Evolutionary conservation across 805 yeast genomes (phyloP).

Genomic region (Candida ficus): DNA sequence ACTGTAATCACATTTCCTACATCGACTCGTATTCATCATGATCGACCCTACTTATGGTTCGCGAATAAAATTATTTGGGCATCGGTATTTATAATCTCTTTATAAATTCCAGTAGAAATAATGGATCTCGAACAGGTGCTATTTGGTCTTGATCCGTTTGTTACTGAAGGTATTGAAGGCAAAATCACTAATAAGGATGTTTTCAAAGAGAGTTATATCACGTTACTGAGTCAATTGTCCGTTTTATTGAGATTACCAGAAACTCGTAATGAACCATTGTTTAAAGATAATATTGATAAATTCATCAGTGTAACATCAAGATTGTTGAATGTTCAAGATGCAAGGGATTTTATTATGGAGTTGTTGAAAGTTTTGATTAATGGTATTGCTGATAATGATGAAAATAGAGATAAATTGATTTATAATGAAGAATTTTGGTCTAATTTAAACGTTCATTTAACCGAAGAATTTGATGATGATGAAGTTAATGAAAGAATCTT

Average conservation of each 20-base stretch:
- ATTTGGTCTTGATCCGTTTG: slow-evolving; percentile 22
- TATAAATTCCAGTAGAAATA: too few relatives aligned
- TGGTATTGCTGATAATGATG: slow-evolving; percentile 23
- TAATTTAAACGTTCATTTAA: slow-evolving; percentile 9
- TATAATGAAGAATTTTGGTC: slow-evolving; percentile 7
- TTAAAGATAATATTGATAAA: slow-evolving; percentile 13
- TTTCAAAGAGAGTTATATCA: slow-evolving; percentile 20
- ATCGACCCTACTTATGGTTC: too few relatives aligned
- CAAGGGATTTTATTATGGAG: slow-evolving; percentile 14
- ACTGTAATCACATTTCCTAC: too few relatives aligned
- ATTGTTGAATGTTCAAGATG: neutral
- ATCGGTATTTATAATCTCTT: neutral
- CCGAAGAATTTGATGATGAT: slow-evolving; percentile 19
- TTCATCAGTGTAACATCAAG: slow-evolving; percentile 12
- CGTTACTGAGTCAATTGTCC: slow-evolving; percentile 21
- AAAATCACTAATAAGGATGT: slow-evolving; percentile 9
- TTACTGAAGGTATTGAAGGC: slow-evolving; percentile 12
- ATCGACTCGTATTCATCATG: too few relatives aligned
- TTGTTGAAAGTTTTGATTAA: slow-evolving; percentile 22
- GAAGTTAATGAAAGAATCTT: slow-evolving; percentile 16
- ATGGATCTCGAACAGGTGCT: slow-evolving; percentile 24
- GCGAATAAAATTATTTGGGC: neutral
- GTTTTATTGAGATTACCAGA: slow-evolving; percentile 18
- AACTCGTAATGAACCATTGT: slow-evolving; percentile 12
- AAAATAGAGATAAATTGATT: slow-evolving; percentile 15